These are phyloP conservation scores for Diaporthe sp. DNA, from an alignment of 2,329 filamentous ascomycete species.

Conservation along the genomic window DNA sequence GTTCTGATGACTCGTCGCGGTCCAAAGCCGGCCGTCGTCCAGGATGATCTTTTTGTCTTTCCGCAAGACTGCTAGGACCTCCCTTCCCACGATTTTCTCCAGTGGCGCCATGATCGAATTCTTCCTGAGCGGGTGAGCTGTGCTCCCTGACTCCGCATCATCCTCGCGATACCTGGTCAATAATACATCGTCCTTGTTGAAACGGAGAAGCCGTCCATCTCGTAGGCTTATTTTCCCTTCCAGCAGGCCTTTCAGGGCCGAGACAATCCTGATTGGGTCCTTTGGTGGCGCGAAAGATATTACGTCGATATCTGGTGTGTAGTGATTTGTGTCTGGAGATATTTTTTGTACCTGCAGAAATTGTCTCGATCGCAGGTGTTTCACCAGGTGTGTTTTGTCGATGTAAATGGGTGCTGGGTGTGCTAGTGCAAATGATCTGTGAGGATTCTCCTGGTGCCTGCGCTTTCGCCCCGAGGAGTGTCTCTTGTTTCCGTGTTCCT, in stretches of 20 bases:
- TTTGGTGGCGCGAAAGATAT: constrained; percentile 31
- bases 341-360: constrained; percentile 27
- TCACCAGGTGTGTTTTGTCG: constrained; percentile 30
- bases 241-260: constrained; percentile 24
- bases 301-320: constrained; percentile 28
- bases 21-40: constrained; percentile 32
- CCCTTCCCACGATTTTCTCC: constrained; percentile 1
- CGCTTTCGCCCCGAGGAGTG: constrained; percentile 7
- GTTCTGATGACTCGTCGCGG: constrained; percentile 5
- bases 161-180: constrained; percentile 24
- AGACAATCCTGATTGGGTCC: constrained; percentile 34
- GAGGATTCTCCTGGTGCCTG: background rate
- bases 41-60: constrained; percentile 26
- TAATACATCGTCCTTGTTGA: constrained; percentile 31
- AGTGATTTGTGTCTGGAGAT: constrained; percentile 19
- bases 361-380: constrained; percentile 34
- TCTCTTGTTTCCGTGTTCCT: background rate
- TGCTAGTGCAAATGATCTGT: constrained; percentile 25
- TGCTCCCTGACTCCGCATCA: background rate
- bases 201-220: constrained; percentile 7
- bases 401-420: constrained; percentile 32
- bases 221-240: constrained; percentile 24
- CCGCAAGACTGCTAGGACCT: constrained; percentile 28
- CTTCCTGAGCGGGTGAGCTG: background rate
- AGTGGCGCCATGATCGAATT: constrained; percentile 1